phyloP scores from a whole-genome alignment of 495 filamentous ascomycete genomes.

The Penicillium bialowiezense region DNA sequence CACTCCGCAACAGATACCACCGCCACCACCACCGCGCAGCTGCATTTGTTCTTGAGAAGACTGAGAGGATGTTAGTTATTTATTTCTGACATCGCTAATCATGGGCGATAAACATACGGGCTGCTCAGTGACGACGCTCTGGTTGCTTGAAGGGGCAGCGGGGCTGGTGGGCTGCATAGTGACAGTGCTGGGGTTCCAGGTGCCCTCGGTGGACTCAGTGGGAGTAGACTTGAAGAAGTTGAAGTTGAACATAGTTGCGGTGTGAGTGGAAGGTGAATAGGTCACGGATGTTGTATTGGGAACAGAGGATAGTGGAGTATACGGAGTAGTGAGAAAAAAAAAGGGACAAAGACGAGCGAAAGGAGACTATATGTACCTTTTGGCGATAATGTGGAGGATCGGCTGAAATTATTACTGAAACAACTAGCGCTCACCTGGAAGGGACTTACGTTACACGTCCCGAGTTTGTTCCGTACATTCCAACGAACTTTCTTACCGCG shows the following conservation, averaged over 20 bases:
- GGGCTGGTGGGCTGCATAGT: constrained; percentile 42
- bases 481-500: too few relatives aligned
- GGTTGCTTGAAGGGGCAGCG: constrained; percentile 26
- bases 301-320: neutral
- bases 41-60: constrained; percentile 36
- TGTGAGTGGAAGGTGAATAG: neutral
- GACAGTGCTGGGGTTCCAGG: constrained; percentile 38
- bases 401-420: constrained; percentile 9
- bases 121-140: constrained; percentile 35
- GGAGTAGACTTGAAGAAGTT: constrained; percentile 39
- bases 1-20: constrained; percentile 46
- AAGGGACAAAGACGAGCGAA: neutral
- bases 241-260: constrained; percentile 38
- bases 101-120: constrained; percentile 24
- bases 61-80: constrained; percentile 18
- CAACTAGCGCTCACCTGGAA: constrained; percentile 1
- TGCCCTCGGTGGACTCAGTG: constrained; percentile 22
- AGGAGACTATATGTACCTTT: constrained; percentile 2
- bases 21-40: constrained; percentile 42
- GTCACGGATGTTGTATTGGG: neutral
- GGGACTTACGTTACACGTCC: neutral
- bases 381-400: constrained; percentile 20
- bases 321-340: neutral
- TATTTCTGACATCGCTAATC: neutral
- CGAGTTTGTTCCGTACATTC: neutral